Evolutionary conservation across 2,329 filamentous ascomycete species (phyloP).

Genomic region (Penicillium verrucosum): DNA sequence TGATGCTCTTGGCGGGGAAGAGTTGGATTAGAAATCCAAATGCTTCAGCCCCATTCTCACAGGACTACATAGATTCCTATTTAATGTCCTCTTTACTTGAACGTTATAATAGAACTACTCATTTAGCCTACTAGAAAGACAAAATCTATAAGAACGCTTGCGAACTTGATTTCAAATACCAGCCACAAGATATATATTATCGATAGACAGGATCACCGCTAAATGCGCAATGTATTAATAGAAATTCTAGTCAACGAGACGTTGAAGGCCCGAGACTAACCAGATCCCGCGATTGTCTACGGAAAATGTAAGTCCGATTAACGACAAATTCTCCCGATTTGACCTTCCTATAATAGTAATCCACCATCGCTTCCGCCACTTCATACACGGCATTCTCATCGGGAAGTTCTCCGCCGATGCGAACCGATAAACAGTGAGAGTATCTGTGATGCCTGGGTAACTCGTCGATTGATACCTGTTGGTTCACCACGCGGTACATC

Average conservation of each 20-base stretch:
- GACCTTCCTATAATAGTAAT: background rate
- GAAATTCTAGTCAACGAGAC: background rate
- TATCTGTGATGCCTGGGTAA: background rate
- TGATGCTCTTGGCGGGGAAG: background rate
- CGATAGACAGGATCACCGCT: background rate
- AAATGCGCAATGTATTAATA: background rate
- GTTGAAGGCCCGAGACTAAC: background rate
- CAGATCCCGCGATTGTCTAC: background rate
- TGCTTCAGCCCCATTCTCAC: too few species aligned
- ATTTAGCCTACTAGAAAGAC: background rate
- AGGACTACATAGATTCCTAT: too few species aligned
- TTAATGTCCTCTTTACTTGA: too few species aligned
- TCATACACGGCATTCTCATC: background rate
- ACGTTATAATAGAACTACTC: too few species aligned
- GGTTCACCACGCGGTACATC: constrained; percentile 1
- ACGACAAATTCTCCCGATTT: background rate
- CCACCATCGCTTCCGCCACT: background rate
- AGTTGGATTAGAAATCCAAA: background rate
- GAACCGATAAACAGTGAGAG: background rate
- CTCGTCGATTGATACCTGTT: background rate
- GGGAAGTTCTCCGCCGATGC: background rate
- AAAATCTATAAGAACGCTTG: background rate
- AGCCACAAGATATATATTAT: background rate
- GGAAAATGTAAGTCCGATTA: background rate
- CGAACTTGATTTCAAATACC: background rate